Conservation (phyloP, 2,329 filamentous ascomycete species). For the Tolypocladium nubicola region DNA sequence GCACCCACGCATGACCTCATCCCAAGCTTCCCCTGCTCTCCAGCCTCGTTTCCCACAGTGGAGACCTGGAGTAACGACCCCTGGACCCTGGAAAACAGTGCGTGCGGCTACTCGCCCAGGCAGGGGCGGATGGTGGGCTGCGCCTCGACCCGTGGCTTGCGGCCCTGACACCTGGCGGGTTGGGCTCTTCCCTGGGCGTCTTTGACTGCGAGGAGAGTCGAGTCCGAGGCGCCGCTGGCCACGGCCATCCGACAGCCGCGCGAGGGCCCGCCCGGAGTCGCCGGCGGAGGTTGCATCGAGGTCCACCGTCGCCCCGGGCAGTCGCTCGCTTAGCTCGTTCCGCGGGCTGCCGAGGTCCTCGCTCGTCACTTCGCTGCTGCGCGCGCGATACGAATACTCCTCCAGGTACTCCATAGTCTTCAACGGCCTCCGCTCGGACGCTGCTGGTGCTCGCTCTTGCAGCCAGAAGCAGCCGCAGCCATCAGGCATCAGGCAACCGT, state of each 20-base stretch:
- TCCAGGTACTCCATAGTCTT: not conserved
- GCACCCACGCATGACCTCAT: conserved; percentile 1
- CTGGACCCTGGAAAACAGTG: not conserved
- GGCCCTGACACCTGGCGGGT: not conserved
- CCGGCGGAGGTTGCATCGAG: conserved; percentile 10
- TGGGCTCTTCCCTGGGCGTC: conserved; percentile 2
- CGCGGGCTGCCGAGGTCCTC: not conserved
- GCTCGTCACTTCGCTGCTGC: not conserved
- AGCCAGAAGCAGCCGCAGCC: not conserved
- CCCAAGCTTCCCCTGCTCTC: not conserved
- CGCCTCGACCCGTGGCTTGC: conserved; percentile 12
- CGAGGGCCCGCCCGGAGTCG: conserved; percentile 9
- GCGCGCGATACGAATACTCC: not conserved
- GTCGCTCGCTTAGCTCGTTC: not conserved
- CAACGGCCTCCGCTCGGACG: not conserved
- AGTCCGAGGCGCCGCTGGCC: not conserved
- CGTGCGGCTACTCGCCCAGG: not conserved
- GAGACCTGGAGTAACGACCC: not conserved
- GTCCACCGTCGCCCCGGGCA: not conserved
- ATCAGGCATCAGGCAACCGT: conserved; percentile 1
- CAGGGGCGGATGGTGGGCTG: conserved; percentile 7
- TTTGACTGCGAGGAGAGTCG: not conserved
- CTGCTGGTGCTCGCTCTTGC: not conserved
- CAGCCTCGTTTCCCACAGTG: not conserved
- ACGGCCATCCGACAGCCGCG: not conserved